Conservation (phyloP, 2,329 filamentous ascomycete species). For the Talaromyces piceae region DNA sequence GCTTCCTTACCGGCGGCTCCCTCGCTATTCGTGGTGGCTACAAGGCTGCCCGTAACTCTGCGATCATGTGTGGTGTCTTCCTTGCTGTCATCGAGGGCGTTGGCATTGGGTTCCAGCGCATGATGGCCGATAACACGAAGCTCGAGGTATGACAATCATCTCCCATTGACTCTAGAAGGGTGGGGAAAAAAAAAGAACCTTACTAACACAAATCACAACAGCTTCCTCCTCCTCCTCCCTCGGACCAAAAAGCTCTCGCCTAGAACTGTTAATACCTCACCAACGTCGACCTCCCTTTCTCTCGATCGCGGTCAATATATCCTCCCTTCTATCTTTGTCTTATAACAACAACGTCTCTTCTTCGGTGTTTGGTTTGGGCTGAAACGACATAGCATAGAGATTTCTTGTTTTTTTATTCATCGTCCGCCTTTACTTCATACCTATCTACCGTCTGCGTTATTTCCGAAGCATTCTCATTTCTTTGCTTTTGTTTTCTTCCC, state of each 20-base stretch:
- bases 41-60: conserved; percentile 87
- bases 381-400: conserved; percentile 31
- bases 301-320: conserved; percentile 11
- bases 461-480: conserved; percentile 19
- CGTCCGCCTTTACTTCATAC: conserved; percentile 20
- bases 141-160: conserved; percentile 55
- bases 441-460: conserved; percentile 15
- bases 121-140: conserved; percentile 84
- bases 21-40: conserved; percentile 86
- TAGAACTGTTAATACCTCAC: conserved; percentile 15
- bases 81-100: conserved; percentile 96
- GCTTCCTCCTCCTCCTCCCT: conserved; percentile 31
- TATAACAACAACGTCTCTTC: conserved; percentile 23
- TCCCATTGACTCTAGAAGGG: neutral
- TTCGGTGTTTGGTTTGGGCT: conserved; percentile 30
- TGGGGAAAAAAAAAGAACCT: neutral
- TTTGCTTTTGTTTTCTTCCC: too few species aligned
- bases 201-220: conserved; percentile 9
- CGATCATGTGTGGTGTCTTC: conserved; percentile 90
- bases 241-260: conserved; percentile 29
- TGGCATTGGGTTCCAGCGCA: conserved; percentile 88
- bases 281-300: conserved; percentile 13
- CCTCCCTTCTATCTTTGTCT: conserved; percentile 12
- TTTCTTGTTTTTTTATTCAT: conserved; percentile 17
- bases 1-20: conserved; percentile 91